phyloP scores from a whole-genome alignment of 371 early-diverging fungal species.

The Mortierella sp. region DNA sequence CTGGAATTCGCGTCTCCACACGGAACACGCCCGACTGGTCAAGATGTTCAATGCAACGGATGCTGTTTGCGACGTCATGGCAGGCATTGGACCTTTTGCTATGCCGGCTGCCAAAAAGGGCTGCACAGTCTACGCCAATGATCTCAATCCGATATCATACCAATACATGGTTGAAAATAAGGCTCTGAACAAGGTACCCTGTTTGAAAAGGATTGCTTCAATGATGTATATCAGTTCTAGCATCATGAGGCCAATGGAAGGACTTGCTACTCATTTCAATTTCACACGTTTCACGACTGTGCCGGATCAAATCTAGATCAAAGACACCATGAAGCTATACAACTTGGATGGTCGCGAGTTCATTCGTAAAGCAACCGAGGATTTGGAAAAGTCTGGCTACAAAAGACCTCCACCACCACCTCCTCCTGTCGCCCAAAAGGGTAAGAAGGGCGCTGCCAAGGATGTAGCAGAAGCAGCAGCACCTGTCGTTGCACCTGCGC shows the following conservation, averaged over 20 bases:
- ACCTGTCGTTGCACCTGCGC: conserved; percentile 7
- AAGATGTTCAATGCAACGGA: conserved; percentile 78
- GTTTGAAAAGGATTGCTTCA: no score
- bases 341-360: conserved; percentile 96
- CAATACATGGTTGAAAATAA: conserved; percentile 86
- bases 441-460: conserved; percentile 23
- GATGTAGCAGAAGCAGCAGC: background rate
- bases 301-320: conserved; percentile 40
- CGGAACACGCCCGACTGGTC: conserved; percentile 95
- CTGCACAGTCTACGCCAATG: conserved; percentile 95
- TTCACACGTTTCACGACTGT: background rate
- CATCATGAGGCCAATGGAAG: no score
- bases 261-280: background rate
- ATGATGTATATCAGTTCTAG: no score
- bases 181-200: conserved; percentile 83
- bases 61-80: conserved; percentile 95
- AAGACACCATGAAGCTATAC: conserved; percentile 74
- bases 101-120: conserved; percentile 92
- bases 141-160: conserved; percentile 95
- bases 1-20: conserved; percentile 98
- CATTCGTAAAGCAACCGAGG: conserved; percentile 75
- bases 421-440: conserved; percentile 6
- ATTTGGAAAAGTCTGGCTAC: conserved; percentile 55
- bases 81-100: conserved; percentile 99
- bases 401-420: conserved; percentile 22